Percentiles rank a stretch among this genome's conserved stretches.
These are phyloP conservation scores for Apostasia ramifera DNA, from an alignment of 106 monocot species.

Conservation along the genomic window DNA sequence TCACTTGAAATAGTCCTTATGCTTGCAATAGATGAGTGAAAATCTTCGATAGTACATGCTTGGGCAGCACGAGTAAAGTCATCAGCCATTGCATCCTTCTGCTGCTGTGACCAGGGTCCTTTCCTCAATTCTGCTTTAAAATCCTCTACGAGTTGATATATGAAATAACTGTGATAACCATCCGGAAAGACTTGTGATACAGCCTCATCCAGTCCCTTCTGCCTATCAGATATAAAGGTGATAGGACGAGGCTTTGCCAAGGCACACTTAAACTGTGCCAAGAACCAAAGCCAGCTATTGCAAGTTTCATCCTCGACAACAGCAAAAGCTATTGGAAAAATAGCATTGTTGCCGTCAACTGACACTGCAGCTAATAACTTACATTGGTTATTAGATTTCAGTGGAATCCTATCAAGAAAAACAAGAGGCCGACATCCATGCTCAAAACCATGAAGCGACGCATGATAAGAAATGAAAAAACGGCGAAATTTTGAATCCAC, in stretches of 20 bases:
- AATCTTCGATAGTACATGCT: conserved; percentile 59
- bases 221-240: conserved; percentile 67
- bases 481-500: conserved; percentile 63
- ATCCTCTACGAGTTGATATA: conserved; percentile 66
- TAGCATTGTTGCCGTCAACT: conserved; percentile 69
- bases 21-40: conserved; percentile 52
- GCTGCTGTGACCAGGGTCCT: conserved; percentile 56
- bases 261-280: conserved; percentile 59
- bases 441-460: conserved; percentile 81
- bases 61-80: conserved; percentile 81
- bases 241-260: conserved; percentile 41
- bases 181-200: conserved; percentile 70
- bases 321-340: conserved; percentile 75
- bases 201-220: conserved; percentile 67
- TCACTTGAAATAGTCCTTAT: conserved; percentile 58
- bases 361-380: conserved; percentile 63
- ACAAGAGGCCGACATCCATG: conserved; percentile 78
- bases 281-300: conserved; percentile 82
- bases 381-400: conserved; percentile 63
- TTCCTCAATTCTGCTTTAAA: conserved; percentile 65
- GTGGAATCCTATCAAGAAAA: conserved; percentile 74
- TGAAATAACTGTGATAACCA: conserved; percentile 58
- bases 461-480: conserved; percentile 82
- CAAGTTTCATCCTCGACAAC: conserved; percentile 72
- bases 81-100: conserved; percentile 53